phyloP scores from a whole-genome alignment of 1,284 basidiomycete species.

The Megacollybia platyphylla region DNA sequence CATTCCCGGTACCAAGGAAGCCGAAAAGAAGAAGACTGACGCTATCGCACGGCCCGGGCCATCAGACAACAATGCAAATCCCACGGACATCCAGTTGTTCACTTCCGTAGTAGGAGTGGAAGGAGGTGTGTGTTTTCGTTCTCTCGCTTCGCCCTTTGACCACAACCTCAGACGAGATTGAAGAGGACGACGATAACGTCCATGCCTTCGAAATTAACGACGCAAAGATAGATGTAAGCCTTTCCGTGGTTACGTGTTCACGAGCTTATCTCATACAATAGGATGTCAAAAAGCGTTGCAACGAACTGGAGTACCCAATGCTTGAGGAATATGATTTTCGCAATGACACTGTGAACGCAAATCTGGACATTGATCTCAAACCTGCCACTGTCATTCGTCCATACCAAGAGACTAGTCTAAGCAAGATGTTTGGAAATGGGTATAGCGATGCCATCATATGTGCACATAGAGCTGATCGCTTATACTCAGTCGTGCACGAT shows the following conservation, averaged over 20 bases:
- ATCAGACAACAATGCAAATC: constrained; percentile 17
- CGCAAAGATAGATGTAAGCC: constrained; percentile 75
- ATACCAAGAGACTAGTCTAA: constrained; percentile 93
- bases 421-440: constrained; percentile 99
- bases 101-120: constrained; percentile 90
- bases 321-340: constrained; percentile 97
- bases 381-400: constrained; percentile 92
- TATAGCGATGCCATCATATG: constrained; percentile 15
- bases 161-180: constrained; percentile 67
- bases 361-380: constrained; percentile 94
- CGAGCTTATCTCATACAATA: constrained; percentile 15
- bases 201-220: constrained; percentile 93
- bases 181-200: constrained; percentile 92
- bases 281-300: constrained; percentile 89
- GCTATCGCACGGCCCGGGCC: neutral
- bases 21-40: constrained; percentile 54
- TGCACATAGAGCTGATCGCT: neutral
- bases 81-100: constrained; percentile 66
- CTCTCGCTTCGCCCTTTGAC: constrained; percentile 2
- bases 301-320: constrained; percentile 92
- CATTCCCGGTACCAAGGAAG: constrained; percentile 76
- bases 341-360: constrained; percentile 88
- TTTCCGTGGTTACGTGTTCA: neutral
- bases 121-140: constrained; percentile 39
- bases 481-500: constrained; percentile 71